Conservation (phyloP, 345 rosid species). For the Lagerstroemia speciosa region DNA sequence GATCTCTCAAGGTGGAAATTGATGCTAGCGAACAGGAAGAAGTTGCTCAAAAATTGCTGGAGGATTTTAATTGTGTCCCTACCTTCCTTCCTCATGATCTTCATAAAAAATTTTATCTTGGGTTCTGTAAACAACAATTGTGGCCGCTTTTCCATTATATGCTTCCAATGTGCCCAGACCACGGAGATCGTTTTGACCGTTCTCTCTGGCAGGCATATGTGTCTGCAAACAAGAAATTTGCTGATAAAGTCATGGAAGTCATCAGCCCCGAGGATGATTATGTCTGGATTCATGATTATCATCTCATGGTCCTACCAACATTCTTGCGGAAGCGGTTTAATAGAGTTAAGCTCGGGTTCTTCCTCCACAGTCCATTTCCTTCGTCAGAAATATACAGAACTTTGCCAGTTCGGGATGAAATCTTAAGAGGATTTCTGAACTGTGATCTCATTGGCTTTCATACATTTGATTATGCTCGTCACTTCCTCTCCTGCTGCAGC, state of each 20-base stretch:
- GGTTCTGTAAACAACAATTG: constrained; percentile 68
- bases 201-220: constrained; percentile 67
- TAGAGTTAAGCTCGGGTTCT: constrained; percentile 65
- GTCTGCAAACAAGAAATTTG: constrained; percentile 65
- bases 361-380: constrained; percentile 84
- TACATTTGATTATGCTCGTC: constrained; percentile 74
- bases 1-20: constrained; percentile 57
- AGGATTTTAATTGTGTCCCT: constrained; percentile 64
- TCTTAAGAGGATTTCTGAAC: constrained; percentile 57
- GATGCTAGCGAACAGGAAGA: constrained; percentile 52
- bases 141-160: constrained; percentile 85
- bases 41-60: constrained; percentile 45
- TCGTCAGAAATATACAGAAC: constrained; percentile 79
- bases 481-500: constrained; percentile 73
- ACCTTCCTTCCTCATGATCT: constrained; percentile 54
- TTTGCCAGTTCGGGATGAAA: constrained; percentile 57
- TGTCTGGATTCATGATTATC: constrained; percentile 80
- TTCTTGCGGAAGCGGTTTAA: constrained; percentile 63
- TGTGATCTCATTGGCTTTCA: constrained; percentile 76
- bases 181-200: constrained; percentile 69
- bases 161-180: constrained; percentile 79
- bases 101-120: constrained; percentile 58
- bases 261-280: constrained; percentile 66
- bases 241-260: constrained; percentile 77
- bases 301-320: constrained; percentile 75